These are phyloP conservation scores for Naegleria lovaniensis DNA, from an alignment of 208 protist genomes.

Conservation along the genomic window DNA sequence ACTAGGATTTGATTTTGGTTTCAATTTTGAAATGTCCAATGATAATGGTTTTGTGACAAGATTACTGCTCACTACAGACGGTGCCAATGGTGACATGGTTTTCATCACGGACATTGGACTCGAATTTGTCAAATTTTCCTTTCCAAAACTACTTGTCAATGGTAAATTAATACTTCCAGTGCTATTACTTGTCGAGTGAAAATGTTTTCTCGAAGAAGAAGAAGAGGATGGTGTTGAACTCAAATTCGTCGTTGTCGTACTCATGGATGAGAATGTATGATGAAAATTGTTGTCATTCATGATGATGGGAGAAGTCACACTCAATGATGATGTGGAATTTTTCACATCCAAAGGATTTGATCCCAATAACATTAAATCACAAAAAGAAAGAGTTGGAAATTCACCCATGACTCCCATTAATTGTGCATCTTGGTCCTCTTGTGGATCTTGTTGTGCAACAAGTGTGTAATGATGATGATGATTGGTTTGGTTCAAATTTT, in stretches of 20 bases:
- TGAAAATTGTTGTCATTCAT: neutral
- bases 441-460: no score
- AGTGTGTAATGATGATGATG: no score
- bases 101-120: no score
- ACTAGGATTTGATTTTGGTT: neutral
- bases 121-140: neutral
- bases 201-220: neutral
- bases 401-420: neutral
- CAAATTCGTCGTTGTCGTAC: no score
- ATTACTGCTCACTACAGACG: neutral
- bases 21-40: neutral
- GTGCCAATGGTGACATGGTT: neutral
- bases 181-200: neutral
- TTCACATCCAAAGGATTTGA: no score
- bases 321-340: neutral
- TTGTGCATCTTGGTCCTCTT: no score
- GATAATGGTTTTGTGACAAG: neutral
- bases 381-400: neutral
- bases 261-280: neutral
- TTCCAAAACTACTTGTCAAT: neutral
- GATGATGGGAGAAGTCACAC: no score
- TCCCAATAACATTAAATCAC: neutral
- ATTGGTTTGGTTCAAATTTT: no score
- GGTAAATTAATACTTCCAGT: neutral
- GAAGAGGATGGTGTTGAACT: no score